These are phyloP conservation scores for Austroboletus niveus DNA, from an alignment of 1,284 basidiomycete genomes.

Conservation along the genomic window DNA sequence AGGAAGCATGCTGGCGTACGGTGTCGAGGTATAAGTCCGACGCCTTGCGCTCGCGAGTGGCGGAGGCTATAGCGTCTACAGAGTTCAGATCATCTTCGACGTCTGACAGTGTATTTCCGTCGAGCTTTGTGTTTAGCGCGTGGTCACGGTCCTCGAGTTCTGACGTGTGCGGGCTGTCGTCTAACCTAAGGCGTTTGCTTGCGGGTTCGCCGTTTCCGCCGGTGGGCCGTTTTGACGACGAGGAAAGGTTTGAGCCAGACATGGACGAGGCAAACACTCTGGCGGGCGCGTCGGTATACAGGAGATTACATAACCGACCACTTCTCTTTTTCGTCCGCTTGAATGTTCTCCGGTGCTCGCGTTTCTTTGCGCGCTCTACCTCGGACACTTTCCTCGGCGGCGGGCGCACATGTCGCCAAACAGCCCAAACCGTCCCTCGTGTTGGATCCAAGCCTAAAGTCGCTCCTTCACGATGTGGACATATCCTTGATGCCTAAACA, in stretches of 20 bases:
- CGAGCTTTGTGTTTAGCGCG: slow-evolving; percentile 14
- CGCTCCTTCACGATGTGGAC: slow-evolving; percentile 62
- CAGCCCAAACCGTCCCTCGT: slow-evolving; percentile 50
- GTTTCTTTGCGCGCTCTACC: slow-evolving; percentile 24
- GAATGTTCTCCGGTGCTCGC: slow-evolving; percentile 26
- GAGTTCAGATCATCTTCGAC: slow-evolving; percentile 56
- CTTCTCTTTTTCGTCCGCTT: too few relatives aligned
- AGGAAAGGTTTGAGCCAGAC: slow-evolving; percentile 12
- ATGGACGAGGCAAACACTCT: slow-evolving; percentile 11
- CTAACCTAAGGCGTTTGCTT: slow-evolving; percentile 42
- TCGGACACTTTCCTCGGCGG: slow-evolving; percentile 23
- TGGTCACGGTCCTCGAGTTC: slow-evolving; percentile 13
- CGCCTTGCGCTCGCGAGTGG: slow-evolving; percentile 49
- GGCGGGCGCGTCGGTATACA: neutral
- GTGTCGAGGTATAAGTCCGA: slow-evolving; percentile 97
- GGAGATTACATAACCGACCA: slow-evolving; percentile 22
- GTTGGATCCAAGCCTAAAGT: slow-evolving; percentile 61
- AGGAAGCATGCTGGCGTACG: slow-evolving; percentile 44
- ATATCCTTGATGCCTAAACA: slow-evolving; percentile 53
- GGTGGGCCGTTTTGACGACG: slow-evolving; percentile 7
- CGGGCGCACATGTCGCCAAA: slow-evolving; percentile 8
- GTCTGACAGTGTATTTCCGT: slow-evolving; percentile 34
- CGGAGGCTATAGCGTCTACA: slow-evolving; percentile 35
- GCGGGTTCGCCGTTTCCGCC: slow-evolving; percentile 34
- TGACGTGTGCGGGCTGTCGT: slow-evolving; percentile 15